phyloP scores from a whole-genome alignment of 345 rosid genomes.

The Mallotus nudiflorus region DNA sequence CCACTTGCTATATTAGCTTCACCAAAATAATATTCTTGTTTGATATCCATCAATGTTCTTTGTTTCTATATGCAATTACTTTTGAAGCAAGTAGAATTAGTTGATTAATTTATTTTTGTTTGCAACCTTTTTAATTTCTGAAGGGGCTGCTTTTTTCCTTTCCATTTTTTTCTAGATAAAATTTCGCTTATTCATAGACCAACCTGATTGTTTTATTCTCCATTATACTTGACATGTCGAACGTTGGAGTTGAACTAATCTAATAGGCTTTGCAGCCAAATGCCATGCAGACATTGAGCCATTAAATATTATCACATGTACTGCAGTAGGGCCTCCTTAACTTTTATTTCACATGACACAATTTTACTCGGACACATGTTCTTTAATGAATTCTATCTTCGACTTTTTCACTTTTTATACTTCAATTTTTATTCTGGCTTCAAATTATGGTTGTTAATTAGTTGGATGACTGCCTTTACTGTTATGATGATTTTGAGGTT shows the following conservation, averaged over 20 bases:
- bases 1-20: slow-evolving; percentile 6
- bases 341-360: too few species aligned
- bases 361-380: too few species aligned
- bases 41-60: neutral
- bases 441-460: neutral
- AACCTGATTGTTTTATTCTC: neutral
- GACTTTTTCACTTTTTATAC: neutral
- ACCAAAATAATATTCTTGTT: neutral
- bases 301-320: neutral
- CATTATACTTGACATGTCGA: neutral
- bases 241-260: too few species aligned
- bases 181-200: too few species aligned
- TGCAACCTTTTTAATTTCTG: too few species aligned
- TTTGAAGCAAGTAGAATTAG: slow-evolving; percentile 1
- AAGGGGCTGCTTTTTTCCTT: too few species aligned
- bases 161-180: too few species aligned
- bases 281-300: too few species aligned
- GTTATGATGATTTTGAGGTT: neutral
- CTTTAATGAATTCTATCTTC: neutral
- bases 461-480: neutral
- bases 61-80: neutral
- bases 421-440: neutral
- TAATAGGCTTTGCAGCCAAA: too few species aligned
- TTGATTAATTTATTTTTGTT: too few species aligned
- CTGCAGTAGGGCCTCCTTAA: neutral